phyloP scores from a whole-genome alignment of 2,329 filamentous ascomycete species.

The Neoscytalidium dimidiatum region DNA sequence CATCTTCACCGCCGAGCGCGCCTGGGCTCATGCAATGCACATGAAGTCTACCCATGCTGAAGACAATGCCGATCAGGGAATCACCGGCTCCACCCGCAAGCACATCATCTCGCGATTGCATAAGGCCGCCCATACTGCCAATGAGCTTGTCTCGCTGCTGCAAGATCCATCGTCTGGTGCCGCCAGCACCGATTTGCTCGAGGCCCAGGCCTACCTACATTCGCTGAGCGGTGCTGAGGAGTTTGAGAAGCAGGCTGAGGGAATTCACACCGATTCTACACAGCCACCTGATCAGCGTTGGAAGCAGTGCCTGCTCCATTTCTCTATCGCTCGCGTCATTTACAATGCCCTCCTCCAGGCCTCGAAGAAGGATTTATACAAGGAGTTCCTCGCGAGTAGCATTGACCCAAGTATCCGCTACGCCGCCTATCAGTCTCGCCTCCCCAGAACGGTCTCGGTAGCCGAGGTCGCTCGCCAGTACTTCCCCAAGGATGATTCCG shows the following conservation, averaged over 20 bases:
- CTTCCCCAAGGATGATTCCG: slow-evolving; percentile 67
- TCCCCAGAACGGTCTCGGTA: slow-evolving; percentile 82
- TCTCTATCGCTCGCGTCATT: slow-evolving; percentile 75
- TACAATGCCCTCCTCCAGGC: slow-evolving; percentile 73
- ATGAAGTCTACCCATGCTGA: slow-evolving; percentile 83
- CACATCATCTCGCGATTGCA: slow-evolving; percentile 87
- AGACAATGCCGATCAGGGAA: slow-evolving; percentile 70
- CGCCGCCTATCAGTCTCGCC: slow-evolving; percentile 87
- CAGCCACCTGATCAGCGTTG: slow-evolving; percentile 56
- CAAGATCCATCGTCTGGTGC: slow-evolving; percentile 65
- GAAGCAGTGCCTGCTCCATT: slow-evolving; percentile 74
- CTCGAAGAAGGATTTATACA: slow-evolving; percentile 75
- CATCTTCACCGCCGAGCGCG: slow-evolving; percentile 82
- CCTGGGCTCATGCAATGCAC: slow-evolving; percentile 94
- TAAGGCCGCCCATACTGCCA: slow-evolving; percentile 74
- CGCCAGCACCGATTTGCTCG: slow-evolving; percentile 70
- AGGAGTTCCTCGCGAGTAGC: slow-evolving; percentile 80
- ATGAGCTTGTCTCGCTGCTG: slow-evolving; percentile 67
- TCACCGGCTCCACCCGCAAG: slow-evolving; percentile 75
- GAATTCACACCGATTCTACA: slow-evolving; percentile 33
- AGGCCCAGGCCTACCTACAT: slow-evolving; percentile 81
- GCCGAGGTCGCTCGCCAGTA: slow-evolving; percentile 75
- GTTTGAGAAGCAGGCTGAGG: slow-evolving; percentile 77
- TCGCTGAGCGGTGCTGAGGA: slow-evolving; percentile 74
- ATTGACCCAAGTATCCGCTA: slow-evolving; percentile 94